Conservation (phyloP, 148 eudicot genomes). For the Camellia lanceoleosa region DNA sequence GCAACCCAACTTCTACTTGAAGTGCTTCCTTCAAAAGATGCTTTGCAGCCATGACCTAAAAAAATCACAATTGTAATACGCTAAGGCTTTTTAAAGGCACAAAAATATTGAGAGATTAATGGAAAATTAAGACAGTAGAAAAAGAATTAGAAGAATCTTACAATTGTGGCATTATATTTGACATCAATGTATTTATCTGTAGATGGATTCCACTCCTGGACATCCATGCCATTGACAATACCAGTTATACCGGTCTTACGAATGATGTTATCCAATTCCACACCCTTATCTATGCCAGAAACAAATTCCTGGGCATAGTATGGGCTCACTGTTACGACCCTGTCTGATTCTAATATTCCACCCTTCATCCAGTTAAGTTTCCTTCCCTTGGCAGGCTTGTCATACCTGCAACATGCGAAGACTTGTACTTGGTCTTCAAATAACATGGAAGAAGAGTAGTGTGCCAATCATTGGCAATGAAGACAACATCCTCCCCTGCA, state of each 20-base stretch:
- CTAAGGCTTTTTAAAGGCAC: neutral
- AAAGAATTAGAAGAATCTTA: slow-evolving; percentile 20
- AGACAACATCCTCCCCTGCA: slow-evolving; percentile 24
- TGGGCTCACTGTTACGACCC: slow-evolving; percentile 84
- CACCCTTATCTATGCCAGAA: too few relatives aligned
- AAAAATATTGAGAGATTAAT: neutral
- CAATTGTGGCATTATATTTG: slow-evolving; percentile 68
- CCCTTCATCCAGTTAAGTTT: slow-evolving; percentile 77
- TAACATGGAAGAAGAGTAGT: slow-evolving; percentile 72
- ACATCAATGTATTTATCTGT: slow-evolving; percentile 66
- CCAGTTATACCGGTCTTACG: slow-evolving; percentile 57
- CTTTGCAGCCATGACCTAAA: slow-evolving; percentile 79
- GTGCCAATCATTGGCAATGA: slow-evolving; percentile 34
- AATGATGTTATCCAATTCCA: slow-evolving; percentile 1
- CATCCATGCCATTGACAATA: slow-evolving; percentile 87
- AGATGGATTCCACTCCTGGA: slow-evolving; percentile 85
- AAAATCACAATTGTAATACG: neutral
- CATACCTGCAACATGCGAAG: too few relatives aligned
- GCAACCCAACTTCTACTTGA: slow-evolving; percentile 91
- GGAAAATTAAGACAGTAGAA: neutral
- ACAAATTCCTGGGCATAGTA: slow-evolving; percentile 46
- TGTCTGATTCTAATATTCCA: slow-evolving; percentile 67
- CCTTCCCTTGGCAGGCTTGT: too few relatives aligned
- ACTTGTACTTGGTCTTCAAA: too few relatives aligned
- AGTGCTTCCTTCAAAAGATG: slow-evolving; percentile 76